phyloP scores from a whole-genome alignment of 2,329 filamentous ascomycete species.

The Massarina eburnea region DNA sequence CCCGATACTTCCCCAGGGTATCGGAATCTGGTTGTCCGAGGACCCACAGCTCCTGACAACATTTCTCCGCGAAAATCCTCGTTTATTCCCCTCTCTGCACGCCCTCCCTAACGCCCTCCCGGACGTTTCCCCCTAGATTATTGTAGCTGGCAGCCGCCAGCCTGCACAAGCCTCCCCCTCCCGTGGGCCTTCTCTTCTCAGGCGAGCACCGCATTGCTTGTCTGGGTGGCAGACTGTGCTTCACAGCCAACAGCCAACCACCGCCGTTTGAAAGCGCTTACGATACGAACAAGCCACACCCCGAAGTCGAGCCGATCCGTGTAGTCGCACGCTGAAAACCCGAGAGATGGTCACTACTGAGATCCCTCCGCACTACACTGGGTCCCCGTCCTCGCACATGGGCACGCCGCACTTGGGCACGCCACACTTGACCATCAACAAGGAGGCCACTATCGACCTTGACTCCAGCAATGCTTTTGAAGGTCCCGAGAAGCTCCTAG shows the following conservation, averaged over 20 bases:
- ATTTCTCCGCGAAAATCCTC: constrained; percentile 86
- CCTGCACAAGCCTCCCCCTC: constrained; percentile 59
- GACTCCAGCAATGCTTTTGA: constrained; percentile 97
- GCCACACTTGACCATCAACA: constrained; percentile 93
- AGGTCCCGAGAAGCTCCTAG: constrained; percentile 95
- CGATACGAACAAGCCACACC: constrained; percentile 10
- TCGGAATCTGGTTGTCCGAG: constrained; percentile 77
- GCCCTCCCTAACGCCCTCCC: constrained; percentile 86
- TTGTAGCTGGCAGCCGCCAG: constrained; percentile 88
- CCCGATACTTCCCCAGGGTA: constrained; percentile 82
- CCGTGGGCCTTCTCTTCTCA: constrained; percentile 96
- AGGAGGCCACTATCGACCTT: constrained; percentile 86
- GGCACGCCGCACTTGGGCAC: constrained; percentile 83
- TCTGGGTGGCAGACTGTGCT: constrained; percentile 98
- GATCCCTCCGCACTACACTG: constrained; percentile 78
- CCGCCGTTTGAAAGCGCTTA: constrained; percentile 8
- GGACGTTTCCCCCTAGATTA: constrained; percentile 58
- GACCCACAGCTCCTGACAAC: constrained; percentile 66
- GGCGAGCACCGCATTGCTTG: constrained; percentile 91
- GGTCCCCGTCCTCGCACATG: constrained; percentile 74
- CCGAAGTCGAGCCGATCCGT: constrained; percentile 7
- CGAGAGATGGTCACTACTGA: constrained; percentile 82
- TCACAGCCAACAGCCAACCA: constrained; percentile 55
- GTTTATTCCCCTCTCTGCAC: constrained; percentile 77
- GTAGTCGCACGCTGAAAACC: constrained; percentile 25